Conservation (phyloP, 106 monocot species). For the Dioscorea dumetorum region DNA sequence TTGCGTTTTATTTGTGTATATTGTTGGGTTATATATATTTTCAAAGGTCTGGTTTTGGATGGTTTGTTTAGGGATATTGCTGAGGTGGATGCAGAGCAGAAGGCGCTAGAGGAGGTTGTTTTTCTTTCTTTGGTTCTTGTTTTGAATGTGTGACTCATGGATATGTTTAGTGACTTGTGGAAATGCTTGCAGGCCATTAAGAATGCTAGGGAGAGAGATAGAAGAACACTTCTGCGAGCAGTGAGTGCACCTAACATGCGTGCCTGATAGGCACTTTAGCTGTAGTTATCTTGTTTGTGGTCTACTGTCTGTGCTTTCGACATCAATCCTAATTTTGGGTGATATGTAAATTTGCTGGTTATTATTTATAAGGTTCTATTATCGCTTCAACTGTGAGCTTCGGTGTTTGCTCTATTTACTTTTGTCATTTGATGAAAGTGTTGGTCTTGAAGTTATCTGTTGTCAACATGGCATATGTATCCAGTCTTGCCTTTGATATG, state of each 20-base stretch:
- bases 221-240: constrained; percentile 57
- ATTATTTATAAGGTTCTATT: not conserved
- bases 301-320: not conserved
- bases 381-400: not conserved
- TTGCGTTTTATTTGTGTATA: not conserved
- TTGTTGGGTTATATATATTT: not conserved
- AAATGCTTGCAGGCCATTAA: constrained; percentile 43
- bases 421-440: no score
- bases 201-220: constrained; percentile 68
- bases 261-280: not conserved
- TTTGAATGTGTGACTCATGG: not conserved
- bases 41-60: not conserved
- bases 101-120: constrained; percentile 62
- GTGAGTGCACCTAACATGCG: constrained; percentile 17
- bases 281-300: not conserved
- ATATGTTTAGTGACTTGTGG: not conserved
- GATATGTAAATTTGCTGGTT: not conserved
- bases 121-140: no score
- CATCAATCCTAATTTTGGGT: not conserved
- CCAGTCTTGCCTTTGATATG: no score
- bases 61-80: constrained; percentile 46
- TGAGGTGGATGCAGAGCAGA: constrained; percentile 74
- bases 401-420: no score
- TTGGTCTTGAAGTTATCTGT: no score
- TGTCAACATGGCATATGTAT: no score